These are phyloP conservation scores for Massarina eburnea DNA, from an alignment of 2,329 filamentous ascomycete genomes.

Conservation along the genomic window DNA sequence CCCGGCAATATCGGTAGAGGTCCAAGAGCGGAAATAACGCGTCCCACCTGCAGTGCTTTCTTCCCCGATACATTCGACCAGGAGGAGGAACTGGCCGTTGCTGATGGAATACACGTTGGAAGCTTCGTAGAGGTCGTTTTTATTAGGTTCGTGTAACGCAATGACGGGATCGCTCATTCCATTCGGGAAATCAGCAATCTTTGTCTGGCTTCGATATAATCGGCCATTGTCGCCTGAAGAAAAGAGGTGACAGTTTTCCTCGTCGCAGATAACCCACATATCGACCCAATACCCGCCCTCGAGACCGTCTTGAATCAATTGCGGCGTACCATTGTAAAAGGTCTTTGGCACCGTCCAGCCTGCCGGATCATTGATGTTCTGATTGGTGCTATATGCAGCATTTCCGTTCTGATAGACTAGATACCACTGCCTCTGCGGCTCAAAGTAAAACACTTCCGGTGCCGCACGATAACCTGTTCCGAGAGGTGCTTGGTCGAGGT, in stretches of 20 bases:
- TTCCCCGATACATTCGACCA: slow-evolving; percentile 44
- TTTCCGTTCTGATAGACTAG: slow-evolving; percentile 48
- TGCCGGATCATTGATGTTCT: slow-evolving; percentile 43
- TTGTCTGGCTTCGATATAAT: slow-evolving; percentile 44
- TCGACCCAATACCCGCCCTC: slow-evolving; percentile 47
- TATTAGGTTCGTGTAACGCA: slow-evolving; percentile 28
- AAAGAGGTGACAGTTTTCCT: slow-evolving; percentile 42
- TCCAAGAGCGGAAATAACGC: slow-evolving; percentile 48
- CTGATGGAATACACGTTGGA: slow-evolving; percentile 41
- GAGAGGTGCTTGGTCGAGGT: slow-evolving; percentile 43
- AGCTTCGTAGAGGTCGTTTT: slow-evolving; percentile 42
- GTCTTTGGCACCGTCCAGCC: slow-evolving; percentile 44
- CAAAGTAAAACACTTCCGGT: slow-evolving; percentile 47
- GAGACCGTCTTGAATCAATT: slow-evolving; percentile 36
- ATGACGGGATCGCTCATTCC: slow-evolving; percentile 44
- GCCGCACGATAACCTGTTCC: slow-evolving; percentile 46
- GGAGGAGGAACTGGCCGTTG: slow-evolving; percentile 38
- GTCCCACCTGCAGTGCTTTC: too few species aligned
- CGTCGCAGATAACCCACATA: slow-evolving; percentile 49
- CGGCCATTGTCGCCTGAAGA: slow-evolving; percentile 47
- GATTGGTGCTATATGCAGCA: slow-evolving; percentile 48
- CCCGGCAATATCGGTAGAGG: slow-evolving; percentile 33
- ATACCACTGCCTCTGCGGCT: slow-evolving; percentile 47
- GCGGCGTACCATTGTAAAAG: slow-evolving; percentile 41
- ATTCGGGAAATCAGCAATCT: slow-evolving; percentile 36